Conservation (phyloP, 306 rosid genomes). For the Casuarina equisetifolia region DNA sequence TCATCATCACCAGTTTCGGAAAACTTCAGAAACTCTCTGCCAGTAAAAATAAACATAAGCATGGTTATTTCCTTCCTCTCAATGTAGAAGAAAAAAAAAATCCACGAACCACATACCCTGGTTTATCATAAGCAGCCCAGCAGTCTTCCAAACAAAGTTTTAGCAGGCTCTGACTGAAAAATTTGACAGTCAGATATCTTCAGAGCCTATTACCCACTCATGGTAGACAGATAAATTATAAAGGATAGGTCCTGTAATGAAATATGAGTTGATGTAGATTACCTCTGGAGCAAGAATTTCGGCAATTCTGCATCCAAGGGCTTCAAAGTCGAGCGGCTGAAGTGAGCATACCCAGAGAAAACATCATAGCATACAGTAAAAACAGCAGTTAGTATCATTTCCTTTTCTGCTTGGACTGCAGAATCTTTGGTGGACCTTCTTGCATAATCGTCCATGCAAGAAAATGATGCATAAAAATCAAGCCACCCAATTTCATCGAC, state of each 20-base stretch:
- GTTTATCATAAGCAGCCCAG: slow-evolving; percentile 64
- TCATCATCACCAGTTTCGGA: slow-evolving; percentile 35
- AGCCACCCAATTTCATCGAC: slow-evolving; percentile 74
- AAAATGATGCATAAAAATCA: slow-evolving; percentile 56
- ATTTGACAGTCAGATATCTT: slow-evolving; percentile 18
- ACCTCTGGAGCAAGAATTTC: slow-evolving; percentile 64
- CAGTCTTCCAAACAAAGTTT: slow-evolving; percentile 61
- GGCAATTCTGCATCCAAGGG: slow-evolving; percentile 47
- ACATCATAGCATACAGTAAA: slow-evolving; percentile 66
- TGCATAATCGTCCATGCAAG: slow-evolving; percentile 35
- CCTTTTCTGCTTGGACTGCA: slow-evolving; percentile 63
- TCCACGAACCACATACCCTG: slow-evolving; percentile 38
- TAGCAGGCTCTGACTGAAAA: slow-evolving; percentile 57
- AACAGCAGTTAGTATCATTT: slow-evolving; percentile 51
- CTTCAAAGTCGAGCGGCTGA: slow-evolving; percentile 56
- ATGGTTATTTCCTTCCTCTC: slow-evolving; percentile 12
- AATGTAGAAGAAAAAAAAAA: slow-evolving; percentile 8
- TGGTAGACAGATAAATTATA: slow-evolving; percentile 8
- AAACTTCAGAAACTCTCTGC: slow-evolving; percentile 42
- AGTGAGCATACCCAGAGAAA: slow-evolving; percentile 69
- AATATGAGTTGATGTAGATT: slow-evolving; percentile 5
- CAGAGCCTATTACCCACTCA: slow-evolving; percentile 17
- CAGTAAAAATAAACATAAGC: slow-evolving; percentile 18
- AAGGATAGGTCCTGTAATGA: not conserved
- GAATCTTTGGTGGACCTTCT: slow-evolving; percentile 46